Evolutionary conservation across 306 rosid genomes (phyloP), one percentile per base, ranked within the genome.

Genomic region (Mimosa pudica): DNA sequence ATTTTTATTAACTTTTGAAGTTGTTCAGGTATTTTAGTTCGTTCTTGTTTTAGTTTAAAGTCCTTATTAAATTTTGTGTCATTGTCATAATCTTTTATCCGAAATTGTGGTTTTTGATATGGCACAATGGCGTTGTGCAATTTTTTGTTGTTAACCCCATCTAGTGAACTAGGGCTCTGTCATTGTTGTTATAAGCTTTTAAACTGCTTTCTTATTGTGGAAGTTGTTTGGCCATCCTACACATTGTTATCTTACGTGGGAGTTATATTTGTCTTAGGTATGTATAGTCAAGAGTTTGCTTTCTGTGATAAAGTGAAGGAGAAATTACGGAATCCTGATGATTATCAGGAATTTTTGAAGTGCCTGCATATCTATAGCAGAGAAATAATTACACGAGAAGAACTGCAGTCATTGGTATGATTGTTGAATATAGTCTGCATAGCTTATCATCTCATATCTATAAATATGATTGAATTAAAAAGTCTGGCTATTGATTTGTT

Each of bases 271-370:
- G 55, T 85, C 42, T 82, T 91, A 96, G 99, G 85, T 81, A 82
- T 93, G 84, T 96, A 84, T 35, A 83, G 94, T 82, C 96, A 84
- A 57, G 98, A 89, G 82, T 84, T 89, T 88, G 91, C 90, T 51
- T 96, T 89, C 85, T 89, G 92, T 71, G 99, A 91, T 82, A 96
- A 90, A 86, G 97, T 96, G 79, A 96, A 93, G 85, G 99, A 89
- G 81, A 96, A 88, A 85, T 82, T 96, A 80, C 84, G 75, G 63
- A 90, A 86, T 74, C 79, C 96, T 71, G 98, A 93, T 18, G 85
- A 84, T 85, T 96, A 91, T 90, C 99, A 96, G 85, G 99, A 96
- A 77, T 93, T 96, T 82, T 88, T 96, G 90, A 96, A 90, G 89
- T 96, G 99, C 82, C 96, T 96, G 35, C 96, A 96, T 78, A 96